Evolutionary conservation across 352 stramenopile species (phyloP).

Genomic region (Phytophthora pini): DNA sequence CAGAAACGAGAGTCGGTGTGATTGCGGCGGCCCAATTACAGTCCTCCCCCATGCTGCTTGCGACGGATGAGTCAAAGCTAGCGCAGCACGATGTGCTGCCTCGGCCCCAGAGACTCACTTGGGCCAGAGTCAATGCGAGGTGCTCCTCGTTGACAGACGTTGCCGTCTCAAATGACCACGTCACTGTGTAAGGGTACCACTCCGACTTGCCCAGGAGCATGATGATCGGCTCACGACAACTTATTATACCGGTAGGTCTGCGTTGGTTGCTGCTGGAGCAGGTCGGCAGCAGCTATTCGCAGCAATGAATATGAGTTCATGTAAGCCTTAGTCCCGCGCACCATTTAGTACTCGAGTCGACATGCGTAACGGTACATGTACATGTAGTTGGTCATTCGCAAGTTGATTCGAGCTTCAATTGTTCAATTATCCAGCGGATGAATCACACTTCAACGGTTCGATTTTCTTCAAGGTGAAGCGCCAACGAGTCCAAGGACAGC

Average conservation of each 20-base stretch:
- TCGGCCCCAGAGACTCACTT: background rate
- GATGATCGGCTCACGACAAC: too few relatives aligned
- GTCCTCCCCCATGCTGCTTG: background rate
- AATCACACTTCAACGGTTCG: too few relatives aligned
- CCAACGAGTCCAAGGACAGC: too few relatives aligned
- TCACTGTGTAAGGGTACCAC: conserved; percentile 9
- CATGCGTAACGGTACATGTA: too few relatives aligned
- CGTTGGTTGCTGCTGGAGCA: background rate
- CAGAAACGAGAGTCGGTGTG: conserved; percentile 29
- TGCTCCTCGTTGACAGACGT: conserved; percentile 11
- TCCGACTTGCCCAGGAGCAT: background rate
- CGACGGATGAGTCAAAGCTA: conserved; percentile 30
- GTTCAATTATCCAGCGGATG: too few relatives aligned
- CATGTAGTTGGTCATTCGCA: too few relatives aligned
- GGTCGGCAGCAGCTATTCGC: background rate
- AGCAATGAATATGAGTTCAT: too few relatives aligned
- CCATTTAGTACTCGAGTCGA: too few relatives aligned
- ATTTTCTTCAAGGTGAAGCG: too few relatives aligned
- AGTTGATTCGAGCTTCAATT: too few relatives aligned
- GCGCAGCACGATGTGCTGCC: conserved; percentile 12
- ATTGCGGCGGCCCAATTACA: conserved; percentile 18
- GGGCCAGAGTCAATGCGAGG: conserved; percentile 1
- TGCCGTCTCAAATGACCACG: conserved; percentile 12
- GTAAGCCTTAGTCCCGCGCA: too few relatives aligned
- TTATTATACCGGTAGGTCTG: background rate